Evolutionary conservation across 169 alveolate genomes (phyloP).

Genomic region (Sarcocystis neurona): DNA sequence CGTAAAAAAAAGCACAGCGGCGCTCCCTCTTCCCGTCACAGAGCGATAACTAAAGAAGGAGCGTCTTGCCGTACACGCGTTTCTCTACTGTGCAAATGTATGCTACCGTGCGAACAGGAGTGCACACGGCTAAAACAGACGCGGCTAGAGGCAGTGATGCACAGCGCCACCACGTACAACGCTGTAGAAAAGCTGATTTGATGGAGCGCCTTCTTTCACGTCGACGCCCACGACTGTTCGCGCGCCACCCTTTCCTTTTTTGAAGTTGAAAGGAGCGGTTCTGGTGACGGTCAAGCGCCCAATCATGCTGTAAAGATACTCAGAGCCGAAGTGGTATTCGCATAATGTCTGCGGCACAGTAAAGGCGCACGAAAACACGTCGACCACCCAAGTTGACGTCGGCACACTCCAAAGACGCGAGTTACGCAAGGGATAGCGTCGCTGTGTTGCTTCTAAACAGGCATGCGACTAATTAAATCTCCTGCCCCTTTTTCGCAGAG

Average conservation of each 20-base stretch:
- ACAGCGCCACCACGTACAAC: background rate
- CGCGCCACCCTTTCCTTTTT: slow-evolving; percentile 34
- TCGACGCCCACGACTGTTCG: slow-evolving; percentile 47
- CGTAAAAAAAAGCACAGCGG: too few species aligned
- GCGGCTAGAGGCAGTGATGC: too few species aligned
- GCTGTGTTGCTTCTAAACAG: too few species aligned
- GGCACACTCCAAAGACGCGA: too few species aligned
- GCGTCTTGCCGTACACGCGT: background rate
- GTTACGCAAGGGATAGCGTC: too few species aligned
- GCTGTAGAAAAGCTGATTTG: background rate
- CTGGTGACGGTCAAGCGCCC: slow-evolving; percentile 6
- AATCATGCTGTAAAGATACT: background rate
- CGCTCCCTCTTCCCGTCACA: too few species aligned
- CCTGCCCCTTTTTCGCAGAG: too few species aligned
- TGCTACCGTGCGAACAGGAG: too few species aligned
- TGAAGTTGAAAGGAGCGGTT: background rate
- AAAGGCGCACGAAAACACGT: too few species aligned
- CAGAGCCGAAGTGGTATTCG: slow-evolving; percentile 46
- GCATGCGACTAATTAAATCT: too few species aligned
- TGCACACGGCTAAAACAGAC: too few species aligned
- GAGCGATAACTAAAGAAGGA: background rate
- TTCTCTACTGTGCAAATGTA: background rate
- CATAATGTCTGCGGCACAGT: background rate
- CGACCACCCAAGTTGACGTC: too few species aligned
- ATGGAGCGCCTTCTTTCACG: slow-evolving; percentile 35